Percentiles rank a stretch among this genome's conserved stretches.
phyloP scores from a whole-genome alignment of 2,329 filamentous ascomycete genomes.

The Epichloe brachyelytri region DNA sequence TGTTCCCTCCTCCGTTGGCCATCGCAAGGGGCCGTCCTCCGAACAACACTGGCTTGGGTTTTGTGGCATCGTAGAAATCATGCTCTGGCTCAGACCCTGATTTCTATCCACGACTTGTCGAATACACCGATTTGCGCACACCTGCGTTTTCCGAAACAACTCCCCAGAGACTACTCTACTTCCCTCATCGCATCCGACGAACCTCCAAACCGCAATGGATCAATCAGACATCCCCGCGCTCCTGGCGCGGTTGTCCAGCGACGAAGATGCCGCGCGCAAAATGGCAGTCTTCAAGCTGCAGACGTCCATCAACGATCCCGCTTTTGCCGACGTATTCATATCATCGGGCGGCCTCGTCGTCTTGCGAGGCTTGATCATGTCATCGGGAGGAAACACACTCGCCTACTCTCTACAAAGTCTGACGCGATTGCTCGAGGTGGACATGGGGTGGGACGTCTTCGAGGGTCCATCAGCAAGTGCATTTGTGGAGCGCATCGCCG shows the following conservation, averaged over 20 bases:
- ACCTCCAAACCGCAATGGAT: constrained; percentile 34
- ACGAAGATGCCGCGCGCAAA: constrained; percentile 85
- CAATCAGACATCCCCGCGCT: constrained; percentile 55
- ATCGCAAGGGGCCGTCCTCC: not conserved
- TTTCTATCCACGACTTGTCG: not conserved
- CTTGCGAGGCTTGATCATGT: constrained; percentile 71
- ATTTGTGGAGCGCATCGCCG: constrained; percentile 65
- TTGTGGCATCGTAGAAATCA: not conserved
- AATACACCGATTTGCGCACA: not conserved
- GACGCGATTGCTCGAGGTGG: constrained; percentile 77
- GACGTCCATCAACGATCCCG: constrained; percentile 84
- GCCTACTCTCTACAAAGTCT: constrained; percentile 90
- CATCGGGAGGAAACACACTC: constrained; percentile 80
- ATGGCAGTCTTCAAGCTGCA: constrained; percentile 99
- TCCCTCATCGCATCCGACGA: not conserved
- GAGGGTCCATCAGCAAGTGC: constrained; percentile 50
- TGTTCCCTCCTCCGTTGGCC: not conserved
- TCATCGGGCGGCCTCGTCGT: constrained; percentile 73
- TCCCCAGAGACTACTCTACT: not conserved
- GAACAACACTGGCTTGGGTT: not conserved
- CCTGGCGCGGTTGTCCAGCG: constrained; percentile 49
- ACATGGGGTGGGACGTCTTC: constrained; percentile 94
- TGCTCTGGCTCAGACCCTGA: not conserved
- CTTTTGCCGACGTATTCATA: constrained; percentile 94
- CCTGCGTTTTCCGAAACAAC: not conserved